Evolutionary conservation across 139 green algal species (phyloP), one percentile per base, ranked within the genome.

Genomic region (Zygnema cylindricum): DNA sequence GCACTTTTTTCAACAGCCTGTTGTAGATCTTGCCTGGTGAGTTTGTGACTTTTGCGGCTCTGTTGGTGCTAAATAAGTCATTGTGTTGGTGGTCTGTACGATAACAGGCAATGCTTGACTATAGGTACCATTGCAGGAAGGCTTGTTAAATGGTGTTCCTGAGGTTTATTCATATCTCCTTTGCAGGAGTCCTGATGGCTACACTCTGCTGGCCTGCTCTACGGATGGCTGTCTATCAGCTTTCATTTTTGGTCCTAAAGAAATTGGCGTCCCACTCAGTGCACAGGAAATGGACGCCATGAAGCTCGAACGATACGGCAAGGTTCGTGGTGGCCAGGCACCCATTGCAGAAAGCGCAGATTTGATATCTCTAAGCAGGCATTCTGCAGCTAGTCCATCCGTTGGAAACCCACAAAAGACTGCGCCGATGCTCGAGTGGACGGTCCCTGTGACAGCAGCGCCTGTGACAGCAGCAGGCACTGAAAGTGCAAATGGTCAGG

Each of bases 21-120:
- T 96, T 1, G 73, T 95, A 30, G 96, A 99, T 89, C n/a, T 96
- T 38, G 94, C 93, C 23, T 99, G 96, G 96, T 91, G 49, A 63
- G 49, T n/a, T n/a, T n/a, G n/a, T n/a, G n/a, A n/a, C n/a, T n/a
- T n/a, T n/a, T n/a, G n/a, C n/a, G n/a, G n/a, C n/a, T n/a, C n/a
- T n/a, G n/a, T n/a, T n/a, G n/a, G n/a, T n/a, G n/a, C n/a, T n/a
- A n/a, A n/a, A n/a, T n/a, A n/a, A n/a, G n/a, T n/a, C n/a, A n/a
- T n/a, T n/a, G n/a, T n/a, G n/a, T n/a, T n/a, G n/a, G n/a, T n/a
- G n/a, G n/a, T n/a, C n/a, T n/a, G n/a, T n/a, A n/a, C n/a, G n/a
- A n/a, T n/a, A n/a, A n/a, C n/a, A n/a, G n/a, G n/a, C n/a, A n/a
- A n/a, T n/a, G n/a, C n/a, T n/a, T n/a, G n/a, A n/a, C n/a, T n/a